Conservation (phyloP, 192 early-diverging fungal genomes). For the Podila epicladia region DNA sequence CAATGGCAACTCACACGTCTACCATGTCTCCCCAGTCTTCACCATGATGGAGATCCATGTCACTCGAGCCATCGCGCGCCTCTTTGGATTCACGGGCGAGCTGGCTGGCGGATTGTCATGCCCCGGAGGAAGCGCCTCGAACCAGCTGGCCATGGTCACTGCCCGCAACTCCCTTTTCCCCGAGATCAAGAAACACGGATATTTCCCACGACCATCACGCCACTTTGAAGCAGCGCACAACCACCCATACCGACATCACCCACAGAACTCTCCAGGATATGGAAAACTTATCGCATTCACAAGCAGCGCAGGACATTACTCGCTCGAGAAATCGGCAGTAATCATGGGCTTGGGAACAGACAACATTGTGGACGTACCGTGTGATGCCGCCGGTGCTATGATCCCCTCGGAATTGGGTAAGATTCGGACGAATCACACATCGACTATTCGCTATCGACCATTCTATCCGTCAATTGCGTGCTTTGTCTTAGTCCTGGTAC, state of each 20-base stretch:
- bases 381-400: constrained; percentile 71
- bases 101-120: constrained; percentile 72
- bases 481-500: constrained; percentile 7
- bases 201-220: constrained; percentile 48
- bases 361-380: constrained; percentile 73
- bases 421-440: too few species aligned
- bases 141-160: constrained; percentile 79
- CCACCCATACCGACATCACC: neutral
- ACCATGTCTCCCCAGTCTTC: constrained; percentile 74
- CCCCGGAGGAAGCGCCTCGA: constrained; percentile 80
- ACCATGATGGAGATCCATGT: constrained; percentile 76
- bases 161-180: constrained; percentile 76
- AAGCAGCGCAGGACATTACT: constrained; percentile 78
- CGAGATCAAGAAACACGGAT: constrained; percentile 63
- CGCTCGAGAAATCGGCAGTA: constrained; percentile 77
- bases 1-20: constrained; percentile 86
- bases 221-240: neutral
- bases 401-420: constrained; percentile 59
- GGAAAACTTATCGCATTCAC: constrained; percentile 72
- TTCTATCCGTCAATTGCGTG: neutral
- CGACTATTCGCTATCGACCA: neutral
- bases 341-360: constrained; percentile 75
- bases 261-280: constrained; percentile 16
- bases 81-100: constrained; percentile 60
- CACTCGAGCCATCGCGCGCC: constrained; percentile 53